phyloP scores from a whole-genome alignment of 2,329 filamentous ascomycete genomes.

The Aspergillus caelatus region DNA sequence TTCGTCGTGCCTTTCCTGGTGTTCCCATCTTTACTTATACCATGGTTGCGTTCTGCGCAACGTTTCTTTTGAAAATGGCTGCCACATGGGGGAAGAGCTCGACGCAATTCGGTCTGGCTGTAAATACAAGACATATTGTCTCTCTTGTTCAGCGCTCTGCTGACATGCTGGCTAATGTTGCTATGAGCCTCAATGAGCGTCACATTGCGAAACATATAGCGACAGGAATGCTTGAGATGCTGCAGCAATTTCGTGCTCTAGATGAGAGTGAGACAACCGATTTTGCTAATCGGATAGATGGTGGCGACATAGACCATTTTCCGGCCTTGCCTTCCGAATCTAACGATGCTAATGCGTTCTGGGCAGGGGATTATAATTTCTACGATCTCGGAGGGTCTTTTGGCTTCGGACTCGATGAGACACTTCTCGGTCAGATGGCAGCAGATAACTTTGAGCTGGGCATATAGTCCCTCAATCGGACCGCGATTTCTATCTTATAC shows the following conservation, averaged over 20 bases:
- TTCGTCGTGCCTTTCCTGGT: constrained; percentile 40
- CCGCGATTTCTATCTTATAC: not conserved
- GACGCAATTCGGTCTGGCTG: not conserved
- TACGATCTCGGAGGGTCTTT: constrained; percentile 7
- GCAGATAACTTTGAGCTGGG: constrained; percentile 5
- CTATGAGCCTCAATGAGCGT: constrained; percentile 1
- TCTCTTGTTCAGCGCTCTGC: not conserved
- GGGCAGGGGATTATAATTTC: constrained; percentile 4
- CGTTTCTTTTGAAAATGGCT: constrained; percentile 34
- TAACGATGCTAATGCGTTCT: not conserved
- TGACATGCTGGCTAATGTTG: not conserved
- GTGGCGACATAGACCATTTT: not conserved
- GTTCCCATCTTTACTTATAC: constrained; percentile 33
- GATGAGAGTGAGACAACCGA: not conserved
- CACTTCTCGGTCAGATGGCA: constrained; percentile 7
- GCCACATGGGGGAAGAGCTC: constrained; percentile 2
- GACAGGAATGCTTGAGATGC: constrained; percentile 4
- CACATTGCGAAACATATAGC: constrained; percentile 10
- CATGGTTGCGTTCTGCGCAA: constrained; percentile 32
- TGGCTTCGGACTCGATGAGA: constrained; percentile 6
- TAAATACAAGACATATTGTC: constrained; percentile 1
- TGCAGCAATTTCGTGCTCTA: constrained; percentile 2
- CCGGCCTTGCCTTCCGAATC: not conserved
- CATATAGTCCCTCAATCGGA: not conserved
- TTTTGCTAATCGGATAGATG: not conserved